Conservation (phyloP, 352 stramenopile species). For the Nothophytophthora sp. region DNA sequence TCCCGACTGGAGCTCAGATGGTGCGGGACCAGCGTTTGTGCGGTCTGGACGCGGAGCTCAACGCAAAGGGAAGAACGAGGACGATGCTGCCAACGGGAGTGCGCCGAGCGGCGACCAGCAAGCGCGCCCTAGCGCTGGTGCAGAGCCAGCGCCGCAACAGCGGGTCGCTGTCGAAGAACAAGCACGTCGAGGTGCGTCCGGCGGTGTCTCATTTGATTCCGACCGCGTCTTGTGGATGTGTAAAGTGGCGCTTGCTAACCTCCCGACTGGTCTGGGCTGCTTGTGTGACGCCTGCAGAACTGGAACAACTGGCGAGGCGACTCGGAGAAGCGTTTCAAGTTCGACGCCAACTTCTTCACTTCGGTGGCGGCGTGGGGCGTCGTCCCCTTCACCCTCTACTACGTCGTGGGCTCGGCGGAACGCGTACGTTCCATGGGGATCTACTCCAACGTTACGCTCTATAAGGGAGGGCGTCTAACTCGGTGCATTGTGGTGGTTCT, state of each 20-base stretch:
- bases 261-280: neutral
- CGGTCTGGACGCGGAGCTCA: constrained; percentile 10
- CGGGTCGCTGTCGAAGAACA: constrained; percentile 81
- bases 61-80: constrained; percentile 4
- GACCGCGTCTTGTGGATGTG: neutral
- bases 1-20: too few relatives aligned
- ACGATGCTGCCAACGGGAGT: constrained; percentile 56
- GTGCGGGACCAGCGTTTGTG: too few relatives aligned
- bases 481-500: neutral
- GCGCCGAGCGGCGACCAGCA: constrained; percentile 41
- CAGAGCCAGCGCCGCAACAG: constrained; percentile 73
- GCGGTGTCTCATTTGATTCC: neutral
- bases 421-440: constrained; percentile 58
- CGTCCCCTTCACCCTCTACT: constrained; percentile 65
- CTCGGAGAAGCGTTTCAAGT: constrained; percentile 84
- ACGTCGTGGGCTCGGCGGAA: constrained; percentile 52
- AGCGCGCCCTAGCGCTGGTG: constrained; percentile 43
- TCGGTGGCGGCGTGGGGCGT: constrained; percentile 52
- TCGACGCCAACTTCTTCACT: constrained; percentile 69
- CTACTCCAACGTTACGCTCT: neutral
- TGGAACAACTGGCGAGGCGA: constrained; percentile 88
- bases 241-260: constrained; percentile 8
- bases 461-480: neutral
- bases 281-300: constrained; percentile 40
- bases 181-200: constrained; percentile 71